Evolutionary conservation across 805 yeast genomes (phyloP).

Genomic region (Spathaspora passalidarum): DNA sequence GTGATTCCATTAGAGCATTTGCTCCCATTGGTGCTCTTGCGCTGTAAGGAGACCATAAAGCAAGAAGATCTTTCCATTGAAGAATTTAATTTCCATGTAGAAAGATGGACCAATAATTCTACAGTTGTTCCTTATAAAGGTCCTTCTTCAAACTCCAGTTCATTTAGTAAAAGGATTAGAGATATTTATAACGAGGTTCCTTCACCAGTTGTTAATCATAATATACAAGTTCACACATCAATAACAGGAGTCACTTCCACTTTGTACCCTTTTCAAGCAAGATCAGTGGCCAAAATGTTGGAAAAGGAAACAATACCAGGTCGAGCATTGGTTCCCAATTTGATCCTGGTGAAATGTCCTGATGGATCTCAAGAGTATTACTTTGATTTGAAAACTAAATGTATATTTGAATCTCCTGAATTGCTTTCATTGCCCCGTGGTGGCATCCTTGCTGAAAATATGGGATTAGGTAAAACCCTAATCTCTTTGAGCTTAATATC

Average conservation of each 20-base stretch:
- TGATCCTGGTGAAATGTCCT: conserved; percentile 16
- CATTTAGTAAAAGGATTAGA: conserved; percentile 19
- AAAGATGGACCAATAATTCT: conserved; percentile 26
- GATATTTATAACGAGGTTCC: conserved; percentile 33
- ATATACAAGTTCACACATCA: conserved; percentile 11
- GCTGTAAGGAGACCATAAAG: background rate
- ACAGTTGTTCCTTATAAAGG: background rate
- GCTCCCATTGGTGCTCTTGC: background rate
- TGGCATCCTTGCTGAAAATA: conserved; percentile 64
- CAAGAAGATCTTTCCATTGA: background rate
- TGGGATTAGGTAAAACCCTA: conserved; percentile 66
- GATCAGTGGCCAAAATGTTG: conserved; percentile 59
- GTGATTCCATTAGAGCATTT: background rate
- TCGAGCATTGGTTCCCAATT: conserved; percentile 33
- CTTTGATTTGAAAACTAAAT: conserved; percentile 31
- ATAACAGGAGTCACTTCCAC: conserved; percentile 45
- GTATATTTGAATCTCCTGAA: conserved; percentile 36
- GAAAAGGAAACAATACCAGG: conserved; percentile 43
- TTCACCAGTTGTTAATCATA: conserved; percentile 21
- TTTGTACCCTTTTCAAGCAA: conserved; percentile 58
- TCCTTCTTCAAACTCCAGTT: background rate
- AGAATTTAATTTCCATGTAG: conserved; percentile 19
- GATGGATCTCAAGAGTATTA: conserved; percentile 17
- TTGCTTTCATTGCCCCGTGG: conserved; percentile 51
- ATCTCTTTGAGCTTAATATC: conserved; percentile 58